Evolutionary conservation across 768 basidiomycete species (phyloP), one percentile per base, ranked within the genome.

Genomic region (Termitomyces sp.): DNA sequence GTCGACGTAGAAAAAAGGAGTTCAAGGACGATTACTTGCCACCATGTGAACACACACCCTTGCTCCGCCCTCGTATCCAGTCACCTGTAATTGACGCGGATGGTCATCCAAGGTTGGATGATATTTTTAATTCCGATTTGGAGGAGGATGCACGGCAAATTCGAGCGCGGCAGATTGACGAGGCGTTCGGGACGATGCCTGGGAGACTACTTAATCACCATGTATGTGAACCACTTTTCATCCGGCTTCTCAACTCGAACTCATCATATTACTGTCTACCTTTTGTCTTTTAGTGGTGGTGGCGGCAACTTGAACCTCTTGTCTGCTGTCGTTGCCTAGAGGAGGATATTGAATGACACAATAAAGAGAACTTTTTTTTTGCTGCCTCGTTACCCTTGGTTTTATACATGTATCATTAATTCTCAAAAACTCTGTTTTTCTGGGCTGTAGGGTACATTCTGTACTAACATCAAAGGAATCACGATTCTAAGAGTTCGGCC

Each of bases 291-390:
- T 61, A 92, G 90, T 92, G 90, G 90, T 93, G 91, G 90, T 84
- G 86, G 86, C 88, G 86, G 87, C 82, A 83, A 53, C 51, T 88
- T 1, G 82, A 87, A 62, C 82, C 85, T 5, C 66, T 87, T 19
- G 51, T 88, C 10, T 84, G 83, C 63, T 91, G 87, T 69, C 77
- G 78, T 51, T 86, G 83, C 65, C 68, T 81, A 32, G 74, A 79
- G 14, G 89, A 89, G 9, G 83, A 85, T 44, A 63, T 66, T 31
- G 77, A 79, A 46, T 68, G 67, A 59, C 71, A 62, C 59, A 5
- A 44, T n/a, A 54, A 42, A 48, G 21, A 10, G 40, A 40, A 19
- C 5, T 16, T 11, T 21, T 51, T 4, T 4, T 7, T 37, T 34
- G 10, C 35, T 42, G 14, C 17, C 19, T 27, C 9, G 43, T 19